Base-by-base conservation (phyloP, 2,329 filamentous ascomycete genomes). In the Bipolaris bicolor region DNA sequence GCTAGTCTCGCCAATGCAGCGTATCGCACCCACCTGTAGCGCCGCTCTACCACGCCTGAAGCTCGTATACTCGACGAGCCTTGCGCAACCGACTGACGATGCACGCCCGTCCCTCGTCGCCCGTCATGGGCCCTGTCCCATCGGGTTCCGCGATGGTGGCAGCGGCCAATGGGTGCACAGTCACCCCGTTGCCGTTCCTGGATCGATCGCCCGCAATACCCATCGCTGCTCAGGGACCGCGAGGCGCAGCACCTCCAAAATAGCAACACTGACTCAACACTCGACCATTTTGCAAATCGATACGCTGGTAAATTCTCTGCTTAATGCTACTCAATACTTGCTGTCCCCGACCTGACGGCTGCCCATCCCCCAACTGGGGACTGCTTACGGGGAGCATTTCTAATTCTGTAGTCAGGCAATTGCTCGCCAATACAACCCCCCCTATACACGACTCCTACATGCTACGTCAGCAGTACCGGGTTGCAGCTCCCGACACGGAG, bases 191-290 rank as follows among this genome's bases (percentile, higher is more conserved):
- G 45, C 60, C 51, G 62, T 71, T 60, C 68, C 66, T 71, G 70
- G 70, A 64, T 66, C 68, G 68, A 74, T 74, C 72, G 61, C 70
- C 71, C 70, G 58, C 63, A 60, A 69, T 65, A 20, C 46, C 49
- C 45, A 57, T 41, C 18, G 50, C 39, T 65, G 67, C 41, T 50
- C 66, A 66, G 67, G 66, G 64, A 66, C 60, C 60, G 54, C 52
- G 57, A 67, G 62, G 73, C 73, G 70, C 70, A 74, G 72, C 68
- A 57, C 2, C 52, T 63, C 67, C 62, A 70, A 70, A 74, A 73
- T 74, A 74, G 72, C 61, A 72, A 64, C 70, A 60, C 67, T 68
- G 69, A 22, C 48, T 58, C 56, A 40, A 50, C 61, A 58, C 56
- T 55, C 64, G 47, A 58, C 62, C 26, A 50, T 62, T 60, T 62